Conservation (phyloP, 2,329 filamentous ascomycete genomes). For the Talaromyces albobiverticillius region DNA sequence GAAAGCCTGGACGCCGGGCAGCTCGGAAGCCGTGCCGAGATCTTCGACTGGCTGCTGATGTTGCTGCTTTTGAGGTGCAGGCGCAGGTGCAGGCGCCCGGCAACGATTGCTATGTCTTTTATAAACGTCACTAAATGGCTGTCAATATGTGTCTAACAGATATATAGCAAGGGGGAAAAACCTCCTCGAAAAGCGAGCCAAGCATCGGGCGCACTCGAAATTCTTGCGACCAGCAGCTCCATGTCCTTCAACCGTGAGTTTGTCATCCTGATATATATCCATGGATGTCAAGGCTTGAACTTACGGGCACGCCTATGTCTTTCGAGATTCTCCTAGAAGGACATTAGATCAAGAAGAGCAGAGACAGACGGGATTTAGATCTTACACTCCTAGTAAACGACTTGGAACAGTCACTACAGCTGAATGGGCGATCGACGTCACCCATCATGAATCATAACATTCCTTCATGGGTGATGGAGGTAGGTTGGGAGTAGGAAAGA, state of each 20-base stretch:
- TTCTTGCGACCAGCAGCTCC: conserved; percentile 5
- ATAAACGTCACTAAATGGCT: conserved; percentile 13
- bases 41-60: neutral
- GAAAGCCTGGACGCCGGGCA: neutral
- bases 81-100: neutral
- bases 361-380: too few relatives aligned
- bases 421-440: conserved; percentile 16
- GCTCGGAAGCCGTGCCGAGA: too few relatives aligned
- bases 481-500: too few relatives aligned
- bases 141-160: neutral
- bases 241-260: conserved; percentile 11
- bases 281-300: neutral
- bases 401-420: conserved; percentile 15
- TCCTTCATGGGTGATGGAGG: too few relatives aligned
- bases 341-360: neutral
- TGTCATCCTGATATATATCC: neutral
- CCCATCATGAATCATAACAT: too few relatives aligned
- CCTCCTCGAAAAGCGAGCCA: conserved; percentile 16
- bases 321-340: conserved; percentile 16
- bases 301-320: conserved; percentile 17
- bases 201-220: conserved; percentile 11
- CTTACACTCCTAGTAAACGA: conserved; percentile 17
- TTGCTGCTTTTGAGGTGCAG: neutral
- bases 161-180: neutral
- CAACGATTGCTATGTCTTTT: conserved; percentile 16